Evolutionary conservation across 805 yeast species (phyloP).

Genomic region (Candida krabiensis): DNA sequence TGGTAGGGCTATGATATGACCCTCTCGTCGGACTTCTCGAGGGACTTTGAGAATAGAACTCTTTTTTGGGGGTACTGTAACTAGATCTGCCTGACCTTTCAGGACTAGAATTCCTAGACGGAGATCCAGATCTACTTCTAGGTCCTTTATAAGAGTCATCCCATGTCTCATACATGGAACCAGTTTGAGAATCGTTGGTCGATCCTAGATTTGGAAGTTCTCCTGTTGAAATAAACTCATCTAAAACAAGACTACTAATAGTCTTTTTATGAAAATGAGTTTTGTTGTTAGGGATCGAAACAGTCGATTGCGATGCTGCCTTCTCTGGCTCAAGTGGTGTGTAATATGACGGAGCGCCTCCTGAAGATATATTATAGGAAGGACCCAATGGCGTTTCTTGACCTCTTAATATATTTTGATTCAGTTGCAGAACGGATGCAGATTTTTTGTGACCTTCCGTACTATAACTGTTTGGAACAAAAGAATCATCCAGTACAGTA

Average conservation of each 20-base stretch:
- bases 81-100: constrained; percentile 5
- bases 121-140: constrained; percentile 12
- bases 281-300: constrained; percentile 13
- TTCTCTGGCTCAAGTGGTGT: constrained; percentile 24
- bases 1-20: background rate
- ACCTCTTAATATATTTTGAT: constrained; percentile 1
- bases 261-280: constrained; percentile 24
- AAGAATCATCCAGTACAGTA: constrained; percentile 1
- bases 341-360: constrained; percentile 6
- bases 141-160: constrained; percentile 14
- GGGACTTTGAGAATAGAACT: constrained; percentile 3
- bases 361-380: background rate
- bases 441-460: background rate
- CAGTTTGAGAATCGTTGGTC: constrained; percentile 6
- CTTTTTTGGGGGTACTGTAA: background rate
- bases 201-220: constrained; percentile 8
- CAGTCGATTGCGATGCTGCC: constrained; percentile 11
- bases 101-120: constrained; percentile 12
- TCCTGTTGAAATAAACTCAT: constrained; percentile 28
- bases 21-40: constrained; percentile 8
- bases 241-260: constrained; percentile 25
- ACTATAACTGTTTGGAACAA: background rate
- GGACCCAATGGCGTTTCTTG: background rate
- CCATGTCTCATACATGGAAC: constrained; percentile 24
- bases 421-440: constrained; percentile 7